These are phyloP conservation scores for Agaricales sp. DNA, from an alignment of 1,284 basidiomycete species.

Conservation along the genomic window DNA sequence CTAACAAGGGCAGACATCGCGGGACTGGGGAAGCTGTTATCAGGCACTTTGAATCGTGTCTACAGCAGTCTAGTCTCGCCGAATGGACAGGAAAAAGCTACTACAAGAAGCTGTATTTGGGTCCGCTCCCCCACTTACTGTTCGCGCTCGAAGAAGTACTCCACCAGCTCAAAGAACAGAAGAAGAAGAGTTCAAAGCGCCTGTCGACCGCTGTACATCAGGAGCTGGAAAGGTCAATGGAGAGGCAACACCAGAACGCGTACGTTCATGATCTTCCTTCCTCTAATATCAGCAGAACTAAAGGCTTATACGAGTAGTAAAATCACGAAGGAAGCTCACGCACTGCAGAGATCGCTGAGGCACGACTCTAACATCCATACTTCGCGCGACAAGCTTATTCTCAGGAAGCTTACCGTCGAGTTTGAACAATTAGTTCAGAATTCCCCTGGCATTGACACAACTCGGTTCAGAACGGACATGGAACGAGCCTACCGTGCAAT, in stretches of 20 bases:
- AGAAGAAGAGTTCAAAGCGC: constrained; percentile 23
- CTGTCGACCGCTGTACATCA: constrained; percentile 19
- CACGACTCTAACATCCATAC: constrained; percentile 18
- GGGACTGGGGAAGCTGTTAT: constrained; percentile 16
- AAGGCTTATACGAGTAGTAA: constrained; percentile 12
- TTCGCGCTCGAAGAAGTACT: constrained; percentile 30
- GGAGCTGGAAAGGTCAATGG: constrained; percentile 15
- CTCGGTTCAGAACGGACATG: constrained; percentile 20
- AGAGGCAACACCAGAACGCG: constrained; percentile 13
- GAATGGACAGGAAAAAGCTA: constrained; percentile 20
- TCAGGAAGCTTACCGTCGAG: constrained; percentile 17
- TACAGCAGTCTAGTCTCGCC: constrained; percentile 20
- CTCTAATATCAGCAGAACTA: too few species aligned
- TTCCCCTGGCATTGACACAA: constrained; percentile 10
- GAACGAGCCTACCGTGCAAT: constrained; percentile 22
- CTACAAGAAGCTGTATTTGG: constrained; percentile 36
- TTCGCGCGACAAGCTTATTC: constrained; percentile 8
- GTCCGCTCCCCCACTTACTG: constrained; percentile 38
- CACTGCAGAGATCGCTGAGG: constrained; percentile 18
- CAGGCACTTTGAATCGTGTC: constrained; percentile 23
- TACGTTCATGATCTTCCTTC: too few species aligned
- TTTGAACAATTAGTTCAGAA: constrained; percentile 16
- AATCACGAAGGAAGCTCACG: constrained; percentile 13
- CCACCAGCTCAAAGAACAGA: constrained; percentile 17
- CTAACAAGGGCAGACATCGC: constrained; percentile 17